Evolutionary conservation across 2,329 filamentous ascomycete species (phyloP), one percentile per base, ranked within the genome.

Genomic region (Cryphonectria nitschkei): DNA sequence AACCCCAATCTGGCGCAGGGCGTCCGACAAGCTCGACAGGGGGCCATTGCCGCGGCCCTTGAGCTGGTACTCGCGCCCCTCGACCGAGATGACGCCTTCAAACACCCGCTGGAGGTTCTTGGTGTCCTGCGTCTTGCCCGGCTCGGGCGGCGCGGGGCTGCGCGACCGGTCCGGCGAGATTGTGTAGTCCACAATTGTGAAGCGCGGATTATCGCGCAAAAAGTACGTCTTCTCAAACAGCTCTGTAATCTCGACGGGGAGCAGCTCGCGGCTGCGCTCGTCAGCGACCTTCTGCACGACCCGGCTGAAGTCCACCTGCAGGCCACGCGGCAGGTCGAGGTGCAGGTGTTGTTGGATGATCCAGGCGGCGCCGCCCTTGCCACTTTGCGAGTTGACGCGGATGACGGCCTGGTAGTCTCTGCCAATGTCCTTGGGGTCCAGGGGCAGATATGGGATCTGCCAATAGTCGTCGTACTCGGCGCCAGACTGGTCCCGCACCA

Each of bases 361-460:
- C 93, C 93, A 98, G 66, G 95, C 95, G 72, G 93, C 91, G 76
- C 96, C 96, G 73, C 95, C 95, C 84, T 99, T 98, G 75, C 95
- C 95, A 76, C 90, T 93, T 81, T 98, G 95, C 26, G 93, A 97
- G 85, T 98, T 99, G 87, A 98, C 95, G 72, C 95, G 93, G 79
- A 98, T 98, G 79, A 98, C 92, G 71, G 95, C 95, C 82, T 98
- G 95, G 87, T 98, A 98, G n/a, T 91, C 98, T 70, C 95, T 90
- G 66, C 95, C 95, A 74, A 98, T 97, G 78, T 98, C 95, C 78
- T 92, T 87, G 6, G 95, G 95, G 78, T 98, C 95, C 76, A 98
- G 88, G 16, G 95, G 95, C 65, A 98, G 90, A 79, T 98, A 98
- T 0, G 95, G 95, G 54, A 98, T 87, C 76, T 93, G 84, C 95